Percentiles rank a stretch among this genome's conserved stretches.
Conservation (phyloP, 2,329 filamentous ascomycete genomes). For the Helotiales sp. region DNA sequence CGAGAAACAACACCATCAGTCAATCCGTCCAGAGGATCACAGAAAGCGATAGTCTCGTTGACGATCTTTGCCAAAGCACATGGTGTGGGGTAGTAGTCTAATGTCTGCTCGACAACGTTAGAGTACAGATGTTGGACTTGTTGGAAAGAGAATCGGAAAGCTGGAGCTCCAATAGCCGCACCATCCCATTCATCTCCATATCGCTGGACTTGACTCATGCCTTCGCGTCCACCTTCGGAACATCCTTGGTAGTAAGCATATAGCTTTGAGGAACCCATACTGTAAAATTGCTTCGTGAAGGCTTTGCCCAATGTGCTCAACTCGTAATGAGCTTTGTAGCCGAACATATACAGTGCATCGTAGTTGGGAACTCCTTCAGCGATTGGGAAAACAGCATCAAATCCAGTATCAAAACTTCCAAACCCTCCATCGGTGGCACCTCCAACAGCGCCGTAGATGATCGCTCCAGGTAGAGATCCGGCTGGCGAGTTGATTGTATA, state of each 20-base stretch:
- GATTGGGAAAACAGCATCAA: slow-evolving; percentile 38
- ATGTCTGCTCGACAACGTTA: slow-evolving; percentile 39
- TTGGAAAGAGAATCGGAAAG: slow-evolving; percentile 46
- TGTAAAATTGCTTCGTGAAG: slow-evolving; percentile 43
- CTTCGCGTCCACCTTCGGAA: slow-evolving; percentile 49
- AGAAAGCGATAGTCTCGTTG: slow-evolving; percentile 54
- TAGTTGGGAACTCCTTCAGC: slow-evolving; percentile 41
- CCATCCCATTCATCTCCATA: slow-evolving; percentile 46
- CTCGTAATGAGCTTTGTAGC: slow-evolving; percentile 38
- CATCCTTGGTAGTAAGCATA: slow-evolving; percentile 40
- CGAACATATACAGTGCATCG: slow-evolving; percentile 38
- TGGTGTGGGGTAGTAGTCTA: slow-evolving; percentile 44
- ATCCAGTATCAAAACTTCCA: slow-evolving; percentile 43
- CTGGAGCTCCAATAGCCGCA: slow-evolving; percentile 46
- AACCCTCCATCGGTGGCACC: slow-evolving; percentile 49
- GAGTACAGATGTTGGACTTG: slow-evolving; percentile 44
- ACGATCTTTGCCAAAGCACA: slow-evolving; percentile 51
- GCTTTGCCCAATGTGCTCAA: slow-evolving; percentile 42
- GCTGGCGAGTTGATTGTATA: slow-evolving; percentile 42
- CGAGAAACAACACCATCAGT: slow-evolving; percentile 54
- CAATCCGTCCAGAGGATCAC: slow-evolving; percentile 55
- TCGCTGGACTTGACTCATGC: slow-evolving; percentile 45
- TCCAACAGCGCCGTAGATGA: slow-evolving; percentile 46
- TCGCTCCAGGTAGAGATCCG: slow-evolving; percentile 38
- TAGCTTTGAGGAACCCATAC: slow-evolving; percentile 13